Evolutionary conservation across 1,284 basidiomycete species (phyloP).

Genomic region (Fomitopsis pinicola): DNA sequence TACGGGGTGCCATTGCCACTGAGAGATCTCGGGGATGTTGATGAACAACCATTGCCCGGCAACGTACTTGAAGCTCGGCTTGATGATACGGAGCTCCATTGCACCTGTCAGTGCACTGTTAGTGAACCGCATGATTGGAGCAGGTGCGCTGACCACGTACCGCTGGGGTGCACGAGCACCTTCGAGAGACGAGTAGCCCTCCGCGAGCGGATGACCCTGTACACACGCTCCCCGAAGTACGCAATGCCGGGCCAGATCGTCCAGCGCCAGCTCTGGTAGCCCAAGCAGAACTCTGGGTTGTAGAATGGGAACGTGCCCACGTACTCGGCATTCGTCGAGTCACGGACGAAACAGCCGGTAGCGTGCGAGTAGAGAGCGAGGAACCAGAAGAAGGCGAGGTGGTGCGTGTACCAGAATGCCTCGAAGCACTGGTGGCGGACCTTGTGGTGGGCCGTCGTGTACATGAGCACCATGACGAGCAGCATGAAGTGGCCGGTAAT

Average conservation of each 20-base stretch:
- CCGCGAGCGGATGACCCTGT: slow-evolving; percentile 74
- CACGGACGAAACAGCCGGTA: slow-evolving; percentile 89
- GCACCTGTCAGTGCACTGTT: slow-evolving; percentile 43
- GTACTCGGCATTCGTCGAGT: slow-evolving; percentile 65
- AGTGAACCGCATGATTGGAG: not conserved
- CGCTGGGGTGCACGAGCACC: slow-evolving; percentile 78
- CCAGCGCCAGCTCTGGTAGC: slow-evolving; percentile 84
- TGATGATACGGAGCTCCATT: slow-evolving; percentile 86
- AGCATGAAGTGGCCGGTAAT: slow-evolving; percentile 91
- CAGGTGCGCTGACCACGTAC: slow-evolving; percentile 35
- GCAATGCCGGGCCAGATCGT: slow-evolving; percentile 84
- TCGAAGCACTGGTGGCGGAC: slow-evolving; percentile 86
- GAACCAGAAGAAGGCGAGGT: slow-evolving; percentile 91
- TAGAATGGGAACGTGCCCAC: slow-evolving; percentile 77
- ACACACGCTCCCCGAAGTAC: slow-evolving; percentile 82
- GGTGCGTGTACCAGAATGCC: slow-evolving; percentile 92
- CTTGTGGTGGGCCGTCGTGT: slow-evolving; percentile 79
- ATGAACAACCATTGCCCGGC: slow-evolving; percentile 91
- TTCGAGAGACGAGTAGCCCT: slow-evolving; percentile 73
- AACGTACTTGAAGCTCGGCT: slow-evolving; percentile 85
- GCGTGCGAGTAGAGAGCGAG: slow-evolving; percentile 84
- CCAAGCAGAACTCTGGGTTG: slow-evolving; percentile 75
- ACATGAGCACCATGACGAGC: slow-evolving; percentile 83
- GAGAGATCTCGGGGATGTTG: slow-evolving; percentile 82
- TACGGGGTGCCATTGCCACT: slow-evolving; percentile 96